These are phyloP conservation scores for Salix brachista DNA, from an alignment of 345 rosid species.

Conservation along the genomic window DNA sequence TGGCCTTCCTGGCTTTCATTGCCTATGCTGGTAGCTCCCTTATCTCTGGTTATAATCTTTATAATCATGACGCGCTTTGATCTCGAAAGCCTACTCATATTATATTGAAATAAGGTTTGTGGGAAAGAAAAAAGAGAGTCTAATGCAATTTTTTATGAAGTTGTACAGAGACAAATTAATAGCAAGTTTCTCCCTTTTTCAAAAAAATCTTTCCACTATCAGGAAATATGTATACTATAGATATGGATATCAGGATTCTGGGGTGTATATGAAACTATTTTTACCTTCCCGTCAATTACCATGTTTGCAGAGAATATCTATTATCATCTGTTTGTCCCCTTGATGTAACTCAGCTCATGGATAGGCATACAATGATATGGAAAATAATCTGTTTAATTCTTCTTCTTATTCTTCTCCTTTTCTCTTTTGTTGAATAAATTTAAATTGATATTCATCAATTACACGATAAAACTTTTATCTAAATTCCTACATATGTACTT, in stretches of 20 bases:
- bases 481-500: no score
- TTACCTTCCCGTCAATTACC: neutral
- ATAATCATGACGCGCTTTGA: constrained; percentile 36
- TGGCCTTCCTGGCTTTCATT: constrained; percentile 71
- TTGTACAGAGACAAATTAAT: constrained; percentile 18
- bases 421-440: no score
- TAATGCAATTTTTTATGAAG: neutral
- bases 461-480: no score
- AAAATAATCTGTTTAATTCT: neutral
- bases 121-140: neutral
- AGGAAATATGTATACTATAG: neutral
- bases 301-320: neutral
- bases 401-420: neutral
- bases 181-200: neutral
- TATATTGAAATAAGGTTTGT: neutral
- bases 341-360: neutral
- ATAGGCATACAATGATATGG: neutral
- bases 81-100: neutral
- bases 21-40: constrained; percentile 78
- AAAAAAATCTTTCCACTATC: neutral
- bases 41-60: constrained; percentile 70
- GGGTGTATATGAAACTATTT: constrained; percentile 1
- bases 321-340: neutral
- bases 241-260: neutral
- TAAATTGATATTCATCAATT: no score